Evolutionary conservation across 2,329 filamentous ascomycete species (phyloP).

Genomic region (Sclerotinia sclerotiorum): DNA sequence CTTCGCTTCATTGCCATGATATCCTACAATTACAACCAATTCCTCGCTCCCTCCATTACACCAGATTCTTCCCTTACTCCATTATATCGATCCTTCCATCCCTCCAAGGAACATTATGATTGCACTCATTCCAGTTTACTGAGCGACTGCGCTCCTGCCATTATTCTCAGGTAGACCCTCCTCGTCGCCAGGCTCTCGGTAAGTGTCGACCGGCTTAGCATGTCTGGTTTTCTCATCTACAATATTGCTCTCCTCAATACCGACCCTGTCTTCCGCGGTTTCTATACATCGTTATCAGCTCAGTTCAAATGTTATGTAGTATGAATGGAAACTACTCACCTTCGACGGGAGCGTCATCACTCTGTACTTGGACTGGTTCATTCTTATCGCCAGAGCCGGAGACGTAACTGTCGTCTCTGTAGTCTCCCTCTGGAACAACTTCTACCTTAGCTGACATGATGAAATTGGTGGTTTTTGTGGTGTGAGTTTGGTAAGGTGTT

Average conservation of each 20-base stretch:
- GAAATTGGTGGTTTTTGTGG: not conserved
- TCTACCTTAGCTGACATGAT: constrained; percentile 2
- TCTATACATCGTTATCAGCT: not conserved
- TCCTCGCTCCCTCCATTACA: too few species aligned
- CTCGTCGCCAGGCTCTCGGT: constrained; percentile 37
- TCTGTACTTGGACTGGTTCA: constrained; percentile 15
- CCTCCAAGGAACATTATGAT: not conserved
- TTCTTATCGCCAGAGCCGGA: constrained; percentile 3
- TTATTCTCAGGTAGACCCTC: constrained; percentile 33
- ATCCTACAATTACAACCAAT: not conserved
- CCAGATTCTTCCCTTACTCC: too few species aligned
- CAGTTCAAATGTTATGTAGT: not conserved
- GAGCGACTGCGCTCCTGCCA: constrained; percentile 22
- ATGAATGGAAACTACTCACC: not conserved
- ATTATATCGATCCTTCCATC: too few species aligned
- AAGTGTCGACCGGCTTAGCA: constrained; percentile 25
- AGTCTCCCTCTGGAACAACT: constrained; percentile 8
- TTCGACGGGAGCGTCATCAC: constrained; percentile 17
- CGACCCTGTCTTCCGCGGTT: constrained; percentile 14
- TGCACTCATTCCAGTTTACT: constrained; percentile 5
- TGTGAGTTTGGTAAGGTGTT: not conserved
- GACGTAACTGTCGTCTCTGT: constrained; percentile 17
- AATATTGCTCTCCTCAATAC: constrained; percentile 13
- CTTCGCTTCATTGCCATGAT: not conserved
- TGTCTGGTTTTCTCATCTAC: constrained; percentile 6